Evolutionary conservation across 345 rosid species (phyloP).

Genomic region (Rhizophora mangle): DNA sequence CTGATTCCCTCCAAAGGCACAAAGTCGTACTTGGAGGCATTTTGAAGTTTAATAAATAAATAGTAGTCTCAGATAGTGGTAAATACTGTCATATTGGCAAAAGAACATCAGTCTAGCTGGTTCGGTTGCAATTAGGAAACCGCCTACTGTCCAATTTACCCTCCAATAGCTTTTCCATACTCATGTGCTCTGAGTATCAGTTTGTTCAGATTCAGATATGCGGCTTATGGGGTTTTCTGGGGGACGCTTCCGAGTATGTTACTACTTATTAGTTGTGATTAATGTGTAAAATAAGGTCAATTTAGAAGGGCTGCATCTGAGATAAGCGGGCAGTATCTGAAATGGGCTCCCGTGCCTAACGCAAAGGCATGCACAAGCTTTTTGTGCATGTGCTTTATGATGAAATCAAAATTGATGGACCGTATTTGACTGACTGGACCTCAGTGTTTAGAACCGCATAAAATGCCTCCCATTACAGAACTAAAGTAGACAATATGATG

Average conservation of each 20-base stretch:
- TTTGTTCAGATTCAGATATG: conserved; percentile 9
- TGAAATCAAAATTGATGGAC: too few relatives aligned
- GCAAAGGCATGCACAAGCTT: too few relatives aligned
- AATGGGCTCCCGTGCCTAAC: too few relatives aligned
- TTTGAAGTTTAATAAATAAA: conserved; percentile 22
- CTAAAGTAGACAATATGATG: too few relatives aligned
- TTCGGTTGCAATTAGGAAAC: conserved; percentile 21
- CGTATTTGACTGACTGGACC: too few relatives aligned
- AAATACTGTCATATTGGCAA: conserved; percentile 9
- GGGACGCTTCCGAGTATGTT: conserved; percentile 31
- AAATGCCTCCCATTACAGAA: too few relatives aligned
- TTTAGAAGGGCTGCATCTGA: conserved; percentile 25
- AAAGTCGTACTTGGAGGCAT: conserved; percentile 9
- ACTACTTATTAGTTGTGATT: background rate
- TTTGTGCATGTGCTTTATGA: too few relatives aligned
- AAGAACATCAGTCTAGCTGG: conserved; percentile 16
- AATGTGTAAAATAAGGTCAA: conserved; percentile 20
- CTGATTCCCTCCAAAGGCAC: conserved; percentile 29
- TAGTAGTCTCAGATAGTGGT: conserved; percentile 16
- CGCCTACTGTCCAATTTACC: conserved; percentile 9
- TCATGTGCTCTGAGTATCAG: background rate
- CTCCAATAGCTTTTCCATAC: conserved; percentile 9
- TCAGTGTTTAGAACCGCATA: too few relatives aligned
- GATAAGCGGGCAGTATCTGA: too few relatives aligned
- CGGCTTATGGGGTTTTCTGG: conserved; percentile 10